Evolutionary conservation across 2,329 filamentous ascomycete species (phyloP).

Genomic region (Xylaria sp.): DNA sequence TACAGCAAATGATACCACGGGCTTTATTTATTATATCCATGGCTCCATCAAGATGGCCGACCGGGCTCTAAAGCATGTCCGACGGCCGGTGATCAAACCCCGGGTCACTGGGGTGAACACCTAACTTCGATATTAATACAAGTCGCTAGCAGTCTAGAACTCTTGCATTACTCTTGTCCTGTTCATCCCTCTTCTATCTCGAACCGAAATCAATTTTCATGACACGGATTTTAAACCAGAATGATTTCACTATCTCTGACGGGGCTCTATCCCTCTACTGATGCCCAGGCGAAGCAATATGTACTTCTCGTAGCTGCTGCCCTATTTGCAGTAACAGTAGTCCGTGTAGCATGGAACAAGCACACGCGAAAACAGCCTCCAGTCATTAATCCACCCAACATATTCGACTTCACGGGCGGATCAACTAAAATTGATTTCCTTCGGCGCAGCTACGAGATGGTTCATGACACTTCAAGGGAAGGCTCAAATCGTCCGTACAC

Average conservation of each 20-base stretch:
- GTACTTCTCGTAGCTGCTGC: slow-evolving; percentile 9
- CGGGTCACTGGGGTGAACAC: background rate
- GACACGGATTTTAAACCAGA: background rate
- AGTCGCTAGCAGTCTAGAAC: background rate
- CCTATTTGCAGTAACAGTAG: slow-evolving; percentile 7
- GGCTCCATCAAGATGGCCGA: background rate
- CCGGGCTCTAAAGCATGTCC: background rate
- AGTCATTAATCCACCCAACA: slow-evolving; percentile 16
- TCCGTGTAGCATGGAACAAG: slow-evolving; percentile 4
- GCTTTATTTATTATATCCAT: background rate
- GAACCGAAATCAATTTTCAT: background rate
- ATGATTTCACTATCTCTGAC: slow-evolving; percentile 14
- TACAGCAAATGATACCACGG: background rate
- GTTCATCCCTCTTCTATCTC: background rate
- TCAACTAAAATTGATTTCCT: slow-evolving; percentile 26
- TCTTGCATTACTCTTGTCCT: background rate
- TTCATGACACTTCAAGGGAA: slow-evolving; percentile 4
- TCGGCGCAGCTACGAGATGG: slow-evolving; percentile 22
- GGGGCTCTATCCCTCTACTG: background rate
- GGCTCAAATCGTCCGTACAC: slow-evolving; percentile 17
- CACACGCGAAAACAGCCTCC: slow-evolving; percentile 12
- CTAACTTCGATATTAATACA: background rate
- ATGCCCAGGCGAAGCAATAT: slow-evolving; percentile 12
- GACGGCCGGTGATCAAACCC: background rate
- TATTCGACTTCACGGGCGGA: slow-evolving; percentile 18